phyloP scores from a whole-genome alignment of 2,329 filamentous ascomycete species.

The Fusarium sp. region DNA sequence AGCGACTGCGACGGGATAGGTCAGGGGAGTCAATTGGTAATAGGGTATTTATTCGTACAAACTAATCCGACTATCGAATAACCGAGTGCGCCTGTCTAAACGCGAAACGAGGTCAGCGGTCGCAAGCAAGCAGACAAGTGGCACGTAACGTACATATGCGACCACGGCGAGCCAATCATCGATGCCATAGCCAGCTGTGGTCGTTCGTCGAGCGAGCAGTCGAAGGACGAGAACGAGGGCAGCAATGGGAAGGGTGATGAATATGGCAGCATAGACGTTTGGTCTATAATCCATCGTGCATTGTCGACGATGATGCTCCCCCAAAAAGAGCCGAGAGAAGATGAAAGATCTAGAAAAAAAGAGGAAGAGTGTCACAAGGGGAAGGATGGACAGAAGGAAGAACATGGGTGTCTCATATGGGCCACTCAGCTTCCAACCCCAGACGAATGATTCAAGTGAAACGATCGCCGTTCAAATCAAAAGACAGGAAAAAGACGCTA shows the following conservation, averaged over 20 bases:
- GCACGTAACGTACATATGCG: constrained; percentile 31
- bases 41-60: constrained; percentile 2
- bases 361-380: constrained; percentile 9
- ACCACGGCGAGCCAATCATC: constrained; percentile 41
- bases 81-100: constrained; percentile 17
- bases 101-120: neutral
- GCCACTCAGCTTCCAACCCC: constrained; percentile 3
- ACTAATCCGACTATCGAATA: constrained; percentile 27
- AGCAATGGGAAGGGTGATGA: constrained; percentile 36
- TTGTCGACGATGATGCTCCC: constrained; percentile 7
- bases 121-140: neutral
- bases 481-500: neutral
- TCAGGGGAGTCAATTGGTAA: neutral
- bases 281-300: constrained; percentile 38
- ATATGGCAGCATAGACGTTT: constrained; percentile 34
- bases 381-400: neutral
- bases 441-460: neutral
- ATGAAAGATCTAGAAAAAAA: neutral
- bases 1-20: neutral
- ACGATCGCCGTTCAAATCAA: neutral
- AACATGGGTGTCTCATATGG: constrained; percentile 15
- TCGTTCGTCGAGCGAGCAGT: constrained; percentile 34
- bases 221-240: constrained; percentile 36
- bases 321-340: neutral
- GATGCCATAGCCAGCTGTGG: constrained; percentile 34